phyloP scores from a whole-genome alignment of 371 early-diverging fungal species.

The Mucor saturninus region DNA sequence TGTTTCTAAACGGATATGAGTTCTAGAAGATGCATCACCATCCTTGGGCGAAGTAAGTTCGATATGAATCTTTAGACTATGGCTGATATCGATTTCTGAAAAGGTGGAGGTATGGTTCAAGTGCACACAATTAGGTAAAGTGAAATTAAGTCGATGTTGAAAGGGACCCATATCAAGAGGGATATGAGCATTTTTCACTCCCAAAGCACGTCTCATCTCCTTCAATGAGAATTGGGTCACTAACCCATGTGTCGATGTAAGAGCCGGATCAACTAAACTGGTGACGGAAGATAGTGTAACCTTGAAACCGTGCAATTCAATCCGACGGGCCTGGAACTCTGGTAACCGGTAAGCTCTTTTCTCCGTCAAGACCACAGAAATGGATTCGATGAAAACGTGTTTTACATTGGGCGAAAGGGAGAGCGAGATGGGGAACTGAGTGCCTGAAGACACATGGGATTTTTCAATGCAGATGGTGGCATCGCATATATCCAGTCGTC shows the following conservation, averaged over 20 bases:
- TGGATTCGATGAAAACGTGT: slow-evolving; percentile 32
- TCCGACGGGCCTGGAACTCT: slow-evolving; percentile 34
- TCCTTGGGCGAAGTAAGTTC: slow-evolving; percentile 12
- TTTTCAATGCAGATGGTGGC: slow-evolving; percentile 38
- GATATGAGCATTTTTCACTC: slow-evolving; percentile 38
- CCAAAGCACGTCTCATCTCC: slow-evolving; percentile 29
- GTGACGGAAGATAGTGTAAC: slow-evolving; percentile 18
- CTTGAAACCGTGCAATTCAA: slow-evolving; percentile 34
- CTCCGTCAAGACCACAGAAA: slow-evolving; percentile 28
- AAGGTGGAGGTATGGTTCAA: slow-evolving; percentile 39
- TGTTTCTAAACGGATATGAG: slow-evolving; percentile 29
- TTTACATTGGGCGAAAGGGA: slow-evolving; percentile 32
- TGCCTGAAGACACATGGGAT: slow-evolving; percentile 38
- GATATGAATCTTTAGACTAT: slow-evolving; percentile 33
- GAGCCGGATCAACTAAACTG: slow-evolving; percentile 25
- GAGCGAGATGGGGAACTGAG: slow-evolving; percentile 34
- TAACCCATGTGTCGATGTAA: slow-evolving; percentile 10
- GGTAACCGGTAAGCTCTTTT: slow-evolving; percentile 34
- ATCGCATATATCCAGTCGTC: slow-evolving; percentile 33
- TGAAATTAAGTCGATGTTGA: slow-evolving; percentile 33
- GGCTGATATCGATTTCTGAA: slow-evolving; percentile 32
- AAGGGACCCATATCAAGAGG: slow-evolving; percentile 28
- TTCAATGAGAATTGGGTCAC: slow-evolving; percentile 19
- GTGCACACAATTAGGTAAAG: slow-evolving; percentile 35
- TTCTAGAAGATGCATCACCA: neutral